Base-by-base conservation (phyloP, 257 asterid species). In the Ajuga chamaepitys region DNA sequence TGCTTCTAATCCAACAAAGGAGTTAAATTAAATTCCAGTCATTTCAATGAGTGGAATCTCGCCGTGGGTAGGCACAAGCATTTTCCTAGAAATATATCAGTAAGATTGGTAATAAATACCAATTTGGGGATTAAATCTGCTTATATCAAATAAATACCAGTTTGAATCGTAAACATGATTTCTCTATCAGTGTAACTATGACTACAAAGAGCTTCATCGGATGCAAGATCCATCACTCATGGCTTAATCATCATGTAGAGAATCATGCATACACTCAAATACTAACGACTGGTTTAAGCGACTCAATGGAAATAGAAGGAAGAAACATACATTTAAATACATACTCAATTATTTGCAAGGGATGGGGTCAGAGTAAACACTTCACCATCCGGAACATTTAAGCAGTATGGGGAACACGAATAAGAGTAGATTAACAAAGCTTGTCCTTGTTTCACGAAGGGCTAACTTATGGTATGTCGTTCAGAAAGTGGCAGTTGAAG, bases 161-260 rank as follows among this genome's bases (percentile, higher is more conserved):
- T n/a, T n/a, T n/a, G n/a, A n/a, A n/a, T n/a, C n/a, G n/a, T n/a
- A 67, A 58, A 44, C 28, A 58, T 57, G 68, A 71, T 44, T 4
- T 54, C 77, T 73, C 82, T 54, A 75, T 81, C 81, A 81, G 81
- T 56, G 83, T 78, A 81, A 75, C 83, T 78, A 81, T 75, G 86
- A 82, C 77, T 55, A 41, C 1, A 37, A 44, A 57, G 75, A 72
- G 56, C 71, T 54, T 70, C 81, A 72, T 24, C 10, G 73, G 81
- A 70, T 44, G 48, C 55, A 58, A 74, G 66, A 77, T 71, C 82
- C 83, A 77, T 77, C 70, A 42, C 76, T 68, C 75, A 30, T 55
- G 46, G 34, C 4, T 68, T 24, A 52, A 64, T 81, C 86, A 78
- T 81, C 83, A 77, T 75, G 28, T 75, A 65, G 79, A 75, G 73